Evolutionary conservation across 2,329 filamentous ascomycete species (phyloP).

Genomic region (Colletotrichum musicola): DNA sequence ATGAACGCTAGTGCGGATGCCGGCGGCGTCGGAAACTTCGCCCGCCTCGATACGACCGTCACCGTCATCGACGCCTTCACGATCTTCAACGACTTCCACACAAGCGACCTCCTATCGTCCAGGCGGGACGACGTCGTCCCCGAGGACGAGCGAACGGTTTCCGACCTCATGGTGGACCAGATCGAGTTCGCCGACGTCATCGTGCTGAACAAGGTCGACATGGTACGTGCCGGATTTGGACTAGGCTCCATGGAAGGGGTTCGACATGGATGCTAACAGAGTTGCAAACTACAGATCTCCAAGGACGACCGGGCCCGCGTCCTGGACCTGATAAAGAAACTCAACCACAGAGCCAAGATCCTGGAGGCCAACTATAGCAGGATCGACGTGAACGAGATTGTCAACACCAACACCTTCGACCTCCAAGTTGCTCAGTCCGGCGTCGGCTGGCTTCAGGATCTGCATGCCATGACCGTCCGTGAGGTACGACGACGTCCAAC

Average conservation of each 20-base stretch:
- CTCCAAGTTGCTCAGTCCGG: conserved; percentile 73
- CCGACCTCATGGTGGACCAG: conserved; percentile 81
- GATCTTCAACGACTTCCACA: conserved; percentile 79
- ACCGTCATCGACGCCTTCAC: conserved; percentile 82
- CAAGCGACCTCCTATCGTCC: conserved; percentile 74
- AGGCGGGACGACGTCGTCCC: conserved; percentile 71
- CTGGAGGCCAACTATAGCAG: conserved; percentile 70
- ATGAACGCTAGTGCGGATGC: conserved; percentile 56
- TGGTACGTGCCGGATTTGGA: conserved; percentile 53
- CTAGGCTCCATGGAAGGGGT: neutral
- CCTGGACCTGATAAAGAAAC: conserved; percentile 65
- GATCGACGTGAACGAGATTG: conserved; percentile 72
- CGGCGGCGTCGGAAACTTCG: conserved; percentile 75
- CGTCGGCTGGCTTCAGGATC: conserved; percentile 77
- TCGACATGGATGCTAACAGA: neutral
- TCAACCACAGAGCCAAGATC: conserved; percentile 77
- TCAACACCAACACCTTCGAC: conserved; percentile 75
- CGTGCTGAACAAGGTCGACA: conserved; percentile 78
- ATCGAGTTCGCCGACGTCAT: conserved; percentile 83
- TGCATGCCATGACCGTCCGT: conserved; percentile 75
- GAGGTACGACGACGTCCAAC: conserved; percentile 55
- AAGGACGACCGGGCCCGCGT: conserved; percentile 60
- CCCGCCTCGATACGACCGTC: conserved; percentile 77
- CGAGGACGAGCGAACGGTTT: conserved; percentile 80
- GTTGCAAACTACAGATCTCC: conserved; percentile 46